Base-by-base conservation (phyloP, 2,329 filamentous ascomycete species). In the Rutstroemia sp. region DNA sequence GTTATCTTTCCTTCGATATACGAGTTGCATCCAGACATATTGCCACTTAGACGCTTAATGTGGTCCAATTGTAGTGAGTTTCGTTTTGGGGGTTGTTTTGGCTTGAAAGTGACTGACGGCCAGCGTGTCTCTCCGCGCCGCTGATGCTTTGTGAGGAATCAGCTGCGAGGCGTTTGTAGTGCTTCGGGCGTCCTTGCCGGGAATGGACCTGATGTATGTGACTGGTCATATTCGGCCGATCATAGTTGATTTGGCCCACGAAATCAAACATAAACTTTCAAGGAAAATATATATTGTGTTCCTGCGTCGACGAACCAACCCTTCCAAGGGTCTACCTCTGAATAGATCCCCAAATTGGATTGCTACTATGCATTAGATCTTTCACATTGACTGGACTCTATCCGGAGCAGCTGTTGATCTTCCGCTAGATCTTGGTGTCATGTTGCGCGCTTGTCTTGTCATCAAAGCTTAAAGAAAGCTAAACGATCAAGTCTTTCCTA, bases 401-500 rank as follows among this genome's bases (percentile, higher is more conserved):
- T 37, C 25, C 37, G 39, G 18, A 6, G 23, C 14, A 39, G 48
- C n/a, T 25, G 18, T n/a, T 45, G 47, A 27, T 38, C 47, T 56
- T 25, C 14, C 37, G 47, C 34, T 45, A 58, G 55, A 61, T 58
- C 42, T 39, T 14, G 42, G 59, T 61, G 52, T 58, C 59, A 51
- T 58, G 41, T 16, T 53, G 55, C 58, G 45, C 57, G 52, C 44
- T 47, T 27, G 23, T 21, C 44, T 45, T 45, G 42, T 61, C 54
- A 60, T 58, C 55, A 58, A 61, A 62, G 56, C 54, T 61, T 62
- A 58, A 59, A 58, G 55, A 51, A 42, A 59, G 58, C 57, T 58
- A 60, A 55, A 52, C 55, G 57, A 55, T 60, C 52, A 56, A 61
- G 42, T 50, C 34, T 10, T 48, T 52, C 44, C 55, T 39, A 42